Conservation (phyloP, 768 basidiomycete species). For the Naganishia friedmannii region DNA sequence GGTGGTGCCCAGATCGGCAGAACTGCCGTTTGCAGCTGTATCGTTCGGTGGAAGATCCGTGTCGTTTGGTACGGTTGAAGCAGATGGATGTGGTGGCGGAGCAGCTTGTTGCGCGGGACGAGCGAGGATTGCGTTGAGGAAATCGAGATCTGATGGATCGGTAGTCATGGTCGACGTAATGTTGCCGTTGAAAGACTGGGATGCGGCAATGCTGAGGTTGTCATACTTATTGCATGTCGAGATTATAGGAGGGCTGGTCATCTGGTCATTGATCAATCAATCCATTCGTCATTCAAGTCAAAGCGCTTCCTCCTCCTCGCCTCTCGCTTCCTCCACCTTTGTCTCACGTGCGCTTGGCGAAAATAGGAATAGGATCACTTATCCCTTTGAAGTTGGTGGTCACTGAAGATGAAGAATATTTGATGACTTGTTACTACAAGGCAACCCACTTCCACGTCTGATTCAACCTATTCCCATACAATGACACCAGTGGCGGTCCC, state of each 20-base stretch:
- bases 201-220: background rate
- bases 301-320: no score
- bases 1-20: background rate
- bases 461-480: background rate
- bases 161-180: background rate
- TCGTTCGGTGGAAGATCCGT: slow-evolving; percentile 5
- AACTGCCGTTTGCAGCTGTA: background rate
- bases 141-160: slow-evolving; percentile 16
- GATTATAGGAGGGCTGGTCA: no score
- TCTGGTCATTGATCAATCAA: no score
- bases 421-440: no score
- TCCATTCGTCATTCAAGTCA: no score
- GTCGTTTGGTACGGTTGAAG: slow-evolving; percentile 22
- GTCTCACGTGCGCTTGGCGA: slow-evolving; percentile 10
- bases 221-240: no score
- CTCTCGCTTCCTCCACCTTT: slow-evolving; percentile 1
- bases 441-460: background rate
- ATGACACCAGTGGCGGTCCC: background rate
- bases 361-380: slow-evolving; percentile 4
- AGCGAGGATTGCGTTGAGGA: slow-evolving; percentile 1
- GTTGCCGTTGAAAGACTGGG: background rate
- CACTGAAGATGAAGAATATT: no score
- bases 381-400: no score
- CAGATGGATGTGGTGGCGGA: slow-evolving; percentile 13
- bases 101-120: background rate